Evolutionary conservation across 2,329 filamentous ascomycete species (phyloP).

Genomic region (Cladophialophora immunda): DNA sequence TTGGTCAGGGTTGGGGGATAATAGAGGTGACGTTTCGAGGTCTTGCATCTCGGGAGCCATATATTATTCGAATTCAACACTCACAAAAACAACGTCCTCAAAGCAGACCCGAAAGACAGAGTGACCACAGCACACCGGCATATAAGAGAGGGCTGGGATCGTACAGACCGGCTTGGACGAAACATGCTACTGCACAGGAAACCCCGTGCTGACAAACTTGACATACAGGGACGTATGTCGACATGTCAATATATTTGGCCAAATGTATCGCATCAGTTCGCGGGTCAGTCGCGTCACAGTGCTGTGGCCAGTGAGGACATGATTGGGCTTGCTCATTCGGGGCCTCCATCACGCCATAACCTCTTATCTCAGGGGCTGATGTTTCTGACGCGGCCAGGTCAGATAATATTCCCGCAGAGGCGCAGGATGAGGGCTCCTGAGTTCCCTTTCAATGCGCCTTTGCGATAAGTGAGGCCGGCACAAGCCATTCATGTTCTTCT

Average conservation of each 20-base stretch:
- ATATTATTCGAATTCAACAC: background rate
- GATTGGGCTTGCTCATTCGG: constrained; percentile 31
- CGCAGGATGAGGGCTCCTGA: background rate
- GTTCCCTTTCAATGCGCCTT: background rate
- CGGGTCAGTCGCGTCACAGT: constrained; percentile 14
- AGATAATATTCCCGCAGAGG: background rate
- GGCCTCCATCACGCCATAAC: constrained; percentile 31
- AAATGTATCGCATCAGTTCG: constrained; percentile 21
- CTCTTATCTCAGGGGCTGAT: constrained; percentile 1
- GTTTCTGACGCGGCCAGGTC: constrained; percentile 2
- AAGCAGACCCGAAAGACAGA: background rate
- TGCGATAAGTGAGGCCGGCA: background rate
- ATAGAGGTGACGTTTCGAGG: constrained; percentile 34
- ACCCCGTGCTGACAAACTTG: constrained; percentile 31
- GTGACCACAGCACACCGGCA: background rate
- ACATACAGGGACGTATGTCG: constrained; percentile 6
- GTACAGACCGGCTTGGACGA: constrained; percentile 3
- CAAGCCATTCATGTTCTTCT: background rate
- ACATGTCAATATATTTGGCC: constrained; percentile 6
- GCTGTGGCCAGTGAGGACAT: background rate
- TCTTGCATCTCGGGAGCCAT: constrained; percentile 27
- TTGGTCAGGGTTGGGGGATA: constrained; percentile 19
- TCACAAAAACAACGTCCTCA: background rate
- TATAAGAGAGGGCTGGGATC: constrained; percentile 11
- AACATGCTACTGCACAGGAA: constrained; percentile 11